phyloP scores from a whole-genome alignment of 805 yeast genomes.

The Cephaloascus fragrans region DNA sequence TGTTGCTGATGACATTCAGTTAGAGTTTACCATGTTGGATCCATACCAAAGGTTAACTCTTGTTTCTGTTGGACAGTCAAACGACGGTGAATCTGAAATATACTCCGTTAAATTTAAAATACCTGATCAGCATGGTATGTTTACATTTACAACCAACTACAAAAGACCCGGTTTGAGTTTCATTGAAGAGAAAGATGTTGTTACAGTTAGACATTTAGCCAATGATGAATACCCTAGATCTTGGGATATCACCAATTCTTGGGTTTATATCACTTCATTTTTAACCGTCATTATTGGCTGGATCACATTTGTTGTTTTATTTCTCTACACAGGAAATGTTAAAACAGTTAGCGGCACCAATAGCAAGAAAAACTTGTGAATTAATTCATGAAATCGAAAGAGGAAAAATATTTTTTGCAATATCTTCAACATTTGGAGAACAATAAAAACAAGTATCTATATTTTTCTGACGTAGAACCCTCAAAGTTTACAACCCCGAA shows the following conservation, averaged over 20 bases:
- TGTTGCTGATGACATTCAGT: constrained; percentile 54
- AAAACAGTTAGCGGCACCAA: constrained; percentile 10
- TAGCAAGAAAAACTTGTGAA: constrained; percentile 15
- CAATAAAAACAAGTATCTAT: neutral
- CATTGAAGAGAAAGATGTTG: constrained; percentile 54
- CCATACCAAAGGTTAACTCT: constrained; percentile 85
- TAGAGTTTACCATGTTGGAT: constrained; percentile 83
- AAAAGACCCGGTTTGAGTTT: constrained; percentile 67
- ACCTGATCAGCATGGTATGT: constrained; percentile 97
- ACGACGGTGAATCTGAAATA: constrained; percentile 25
- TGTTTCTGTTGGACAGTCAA: constrained; percentile 25
- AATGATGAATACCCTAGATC: constrained; percentile 91
- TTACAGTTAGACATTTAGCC: constrained; percentile 87
- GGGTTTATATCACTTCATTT: constrained; percentile 80
- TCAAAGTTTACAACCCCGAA: neutral
- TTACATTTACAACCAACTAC: constrained; percentile 74
- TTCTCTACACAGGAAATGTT: constrained; percentile 30
- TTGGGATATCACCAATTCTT: constrained; percentile 86
- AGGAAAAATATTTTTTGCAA: too few relatives aligned
- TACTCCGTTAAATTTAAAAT: constrained; percentile 51
- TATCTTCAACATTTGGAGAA: too few relatives aligned
- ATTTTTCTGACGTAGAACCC: neutral
- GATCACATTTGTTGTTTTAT: constrained; percentile 66
- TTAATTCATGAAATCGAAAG: neutral
- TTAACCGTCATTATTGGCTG: constrained; percentile 63